These are phyloP conservation scores for Wickerhamomyces sp. DNA, from an alignment of 1,139 yeast genomes.

Conservation along the genomic window DNA sequence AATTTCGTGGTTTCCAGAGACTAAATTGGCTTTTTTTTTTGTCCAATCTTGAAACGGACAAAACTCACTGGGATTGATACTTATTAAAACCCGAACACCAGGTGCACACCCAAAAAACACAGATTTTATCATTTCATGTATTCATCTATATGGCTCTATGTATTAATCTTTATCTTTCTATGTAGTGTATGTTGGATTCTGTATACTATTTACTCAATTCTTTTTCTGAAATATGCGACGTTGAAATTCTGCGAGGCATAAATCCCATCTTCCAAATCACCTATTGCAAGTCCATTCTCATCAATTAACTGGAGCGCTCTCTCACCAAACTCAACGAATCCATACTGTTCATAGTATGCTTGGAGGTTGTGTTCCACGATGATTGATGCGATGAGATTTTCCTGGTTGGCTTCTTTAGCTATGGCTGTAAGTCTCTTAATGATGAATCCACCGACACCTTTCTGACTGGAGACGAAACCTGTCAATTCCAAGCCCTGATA, in stretches of 20 bases:
- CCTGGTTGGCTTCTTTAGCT: conserved; percentile 10
- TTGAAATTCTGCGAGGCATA: conserved; percentile 32
- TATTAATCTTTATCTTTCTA: too few species aligned
- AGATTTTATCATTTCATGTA: too few species aligned
- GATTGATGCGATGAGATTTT: conserved; percentile 34
- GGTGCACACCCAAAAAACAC: too few species aligned
- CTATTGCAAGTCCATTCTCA: conserved; percentile 19
- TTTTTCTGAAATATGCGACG: conserved; percentile 28
- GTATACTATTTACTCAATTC: too few species aligned
- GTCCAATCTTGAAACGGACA: neutral
- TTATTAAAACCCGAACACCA: too few species aligned
- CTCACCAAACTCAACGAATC: conserved; percentile 30
- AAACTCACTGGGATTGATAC: too few species aligned
- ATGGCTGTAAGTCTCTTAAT: conserved; percentile 21
- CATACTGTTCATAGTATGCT: conserved; percentile 37
- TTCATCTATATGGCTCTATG: too few species aligned
- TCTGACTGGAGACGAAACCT: conserved; percentile 46
- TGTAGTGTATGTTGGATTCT: too few species aligned
- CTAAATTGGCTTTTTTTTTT: neutral
- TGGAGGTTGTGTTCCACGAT: conserved; percentile 48
- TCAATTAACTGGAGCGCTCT: conserved; percentile 23
- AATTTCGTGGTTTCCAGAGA: too few species aligned
- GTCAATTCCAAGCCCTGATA: conserved; percentile 36
- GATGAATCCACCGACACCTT: conserved; percentile 36
- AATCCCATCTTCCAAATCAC: conserved; percentile 31